Percentiles rank a stretch among this genome's conserved stretches.
Evolutionary conservation across 805 yeast species (phyloP).

Genomic region (Tetrapisispora iriomotensis): DNA sequence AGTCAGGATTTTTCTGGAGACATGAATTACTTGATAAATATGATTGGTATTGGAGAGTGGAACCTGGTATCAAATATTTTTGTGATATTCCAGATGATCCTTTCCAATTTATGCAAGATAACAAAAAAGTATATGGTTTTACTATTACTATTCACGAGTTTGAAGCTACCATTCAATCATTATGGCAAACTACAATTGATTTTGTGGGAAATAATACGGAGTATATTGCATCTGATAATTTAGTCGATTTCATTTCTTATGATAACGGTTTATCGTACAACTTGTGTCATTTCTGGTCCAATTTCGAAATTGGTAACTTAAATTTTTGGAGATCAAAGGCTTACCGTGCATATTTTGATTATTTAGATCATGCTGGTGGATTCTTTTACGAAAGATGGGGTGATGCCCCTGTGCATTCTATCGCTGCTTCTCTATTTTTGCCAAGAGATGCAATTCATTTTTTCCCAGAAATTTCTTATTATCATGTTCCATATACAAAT

Average conservation of each 20-base stretch:
- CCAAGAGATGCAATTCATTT: constrained; percentile 56
- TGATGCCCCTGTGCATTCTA: constrained; percentile 81
- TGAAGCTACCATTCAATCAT: constrained; percentile 57
- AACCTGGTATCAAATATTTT: constrained; percentile 64
- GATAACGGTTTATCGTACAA: constrained; percentile 65
- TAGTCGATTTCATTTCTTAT: constrained; percentile 62
- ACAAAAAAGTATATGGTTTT: constrained; percentile 65
- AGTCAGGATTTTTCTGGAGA: constrained; percentile 74
- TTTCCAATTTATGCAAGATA: constrained; percentile 70
- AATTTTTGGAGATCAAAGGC: constrained; percentile 65
- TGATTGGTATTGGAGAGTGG: constrained; percentile 90
- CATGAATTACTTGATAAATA: constrained; percentile 56
- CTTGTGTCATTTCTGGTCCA: constrained; percentile 82
- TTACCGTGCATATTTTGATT: constrained; percentile 56
- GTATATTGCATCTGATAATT: constrained; percentile 43
- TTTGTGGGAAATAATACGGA: constrained; percentile 54
- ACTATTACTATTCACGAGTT: constrained; percentile 65
- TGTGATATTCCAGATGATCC: constrained; percentile 75
- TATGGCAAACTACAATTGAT: constrained; percentile 64
- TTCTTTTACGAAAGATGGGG: constrained; percentile 90
- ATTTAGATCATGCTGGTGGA: constrained; percentile 64
- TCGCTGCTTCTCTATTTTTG: constrained; percentile 66
- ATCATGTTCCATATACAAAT: constrained; percentile 63
- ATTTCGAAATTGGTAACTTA: constrained; percentile 72
- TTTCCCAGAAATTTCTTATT: constrained; percentile 74